Evolutionary conservation across 768 basidiomycete species (phyloP), one percentile per base, ranked within the genome.

Genomic region (Suillus americanus): DNA sequence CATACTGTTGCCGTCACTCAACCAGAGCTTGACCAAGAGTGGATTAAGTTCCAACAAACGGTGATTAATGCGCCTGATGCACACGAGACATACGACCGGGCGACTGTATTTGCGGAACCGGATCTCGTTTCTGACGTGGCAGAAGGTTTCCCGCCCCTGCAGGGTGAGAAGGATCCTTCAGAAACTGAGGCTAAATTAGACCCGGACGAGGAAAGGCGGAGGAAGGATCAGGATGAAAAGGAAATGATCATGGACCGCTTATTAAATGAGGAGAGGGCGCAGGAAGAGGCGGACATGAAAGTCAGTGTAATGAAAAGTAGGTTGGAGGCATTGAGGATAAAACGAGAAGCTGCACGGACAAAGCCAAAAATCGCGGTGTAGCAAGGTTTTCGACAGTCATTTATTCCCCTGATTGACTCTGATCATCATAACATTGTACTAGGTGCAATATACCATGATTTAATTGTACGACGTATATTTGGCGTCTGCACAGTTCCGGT

Each of bases 191-290:
- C 45, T 33, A 68, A 45, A 57, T 48, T 14, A 43, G 68, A 65
- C 4, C 82, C 83, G 70, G 85, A 82, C 56, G 79, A 81, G 60
- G 72, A 74, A 60, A 80, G 84, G 69, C 77, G 75, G 69, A 74
- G 78, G 68, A 89, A 82, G 74, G 87, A 88, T 69, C 80, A 80
- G 71, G 91, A 94, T 28, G 92, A 94, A 62, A 81, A 85, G 57
- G 92, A 94, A 69, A 76, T 94, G 65, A 94, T 94, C 51, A 91
- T 94, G 89, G 92, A 94, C 75, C 83, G 93, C 62, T 75, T 94
- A 55, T 64, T 93, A 73, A 92, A 94, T 37, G 93, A 95, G 77
- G 92, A 95, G 74, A 83, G 87, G 62, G 89, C 88, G 38, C 93
- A 95, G 79, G 93, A 95, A 72, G 92, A 94, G 72, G 93, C 92